Percentiles rank a stretch among this genome's conserved stretches.
Conservation (phyloP, 345 rosid genomes). For the Eutrema yunnanense region DNA sequence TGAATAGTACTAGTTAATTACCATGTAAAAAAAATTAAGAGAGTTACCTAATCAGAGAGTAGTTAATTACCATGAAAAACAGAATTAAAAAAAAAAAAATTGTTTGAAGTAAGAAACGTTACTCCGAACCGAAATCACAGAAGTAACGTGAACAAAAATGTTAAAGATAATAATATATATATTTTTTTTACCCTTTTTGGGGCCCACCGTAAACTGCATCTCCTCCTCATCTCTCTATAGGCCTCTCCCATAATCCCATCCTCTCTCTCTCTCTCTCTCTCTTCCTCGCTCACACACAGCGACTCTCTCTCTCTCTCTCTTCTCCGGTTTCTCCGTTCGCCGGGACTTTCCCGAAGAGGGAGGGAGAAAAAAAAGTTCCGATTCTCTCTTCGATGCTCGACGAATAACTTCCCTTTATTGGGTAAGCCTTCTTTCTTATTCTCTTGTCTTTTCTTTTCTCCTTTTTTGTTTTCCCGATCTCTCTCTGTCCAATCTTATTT, state of each 20-base stretch:
- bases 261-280: not conserved
- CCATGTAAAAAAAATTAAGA: no score
- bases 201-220: constrained; percentile 28
- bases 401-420: constrained; percentile 5
- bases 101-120: not conserved
- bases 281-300: constrained; percentile 9
- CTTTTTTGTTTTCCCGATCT: constrained; percentile 18
- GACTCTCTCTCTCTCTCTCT: constrained; percentile 26
- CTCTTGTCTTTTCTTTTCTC: not conserved
- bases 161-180: not conserved
- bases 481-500: constrained; percentile 6
- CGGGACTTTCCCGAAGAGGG: constrained; percentile 17
- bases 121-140: constrained; percentile 14
- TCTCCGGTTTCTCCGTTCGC: constrained; percentile 12
- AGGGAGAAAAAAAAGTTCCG: constrained; percentile 5
- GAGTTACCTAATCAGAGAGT: no score
- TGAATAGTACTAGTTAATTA: no score
- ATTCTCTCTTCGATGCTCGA: not conserved
- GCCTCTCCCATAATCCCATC: not conserved
- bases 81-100: not conserved
- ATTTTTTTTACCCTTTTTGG: not conserved
- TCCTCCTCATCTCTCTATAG: constrained; percentile 5
- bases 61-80: no score
- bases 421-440: constrained; percentile 18
- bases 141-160: constrained; percentile 11